Conservation (phyloP, 495 filamentous ascomycete species). For the Podospora anserina region DNA sequence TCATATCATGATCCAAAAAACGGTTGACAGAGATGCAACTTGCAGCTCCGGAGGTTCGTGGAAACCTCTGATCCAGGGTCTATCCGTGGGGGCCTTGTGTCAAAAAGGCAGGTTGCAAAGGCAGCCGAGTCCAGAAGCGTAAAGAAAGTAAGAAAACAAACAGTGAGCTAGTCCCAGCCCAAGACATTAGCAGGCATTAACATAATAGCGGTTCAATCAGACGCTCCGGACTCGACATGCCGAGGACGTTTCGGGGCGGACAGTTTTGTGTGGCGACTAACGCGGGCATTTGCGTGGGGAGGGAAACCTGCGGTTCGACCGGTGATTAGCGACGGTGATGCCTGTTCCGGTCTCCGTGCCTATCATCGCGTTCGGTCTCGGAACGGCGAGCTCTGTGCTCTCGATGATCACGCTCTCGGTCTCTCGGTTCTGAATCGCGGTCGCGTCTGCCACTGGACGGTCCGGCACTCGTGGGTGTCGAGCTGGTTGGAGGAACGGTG, state of each 20-base stretch:
- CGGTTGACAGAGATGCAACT: slow-evolving; percentile 41
- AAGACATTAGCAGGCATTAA: slow-evolving; percentile 30
- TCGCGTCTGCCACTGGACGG: slow-evolving; percentile 38
- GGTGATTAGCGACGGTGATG: slow-evolving; percentile 31
- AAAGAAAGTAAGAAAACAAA: slow-evolving; percentile 11
- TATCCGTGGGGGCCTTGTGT: slow-evolving; percentile 39
- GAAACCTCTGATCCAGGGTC: slow-evolving; percentile 39
- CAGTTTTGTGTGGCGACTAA: slow-evolving; percentile 1
- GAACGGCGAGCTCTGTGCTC: slow-evolving; percentile 12
- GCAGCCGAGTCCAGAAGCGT: slow-evolving; percentile 30
- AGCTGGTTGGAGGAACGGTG: slow-evolving; percentile 23
- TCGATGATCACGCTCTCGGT: slow-evolving; percentile 27
- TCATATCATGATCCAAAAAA: slow-evolving; percentile 15
- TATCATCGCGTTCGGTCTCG: slow-evolving; percentile 30
- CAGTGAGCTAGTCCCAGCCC: slow-evolving; percentile 25
- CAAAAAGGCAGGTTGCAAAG: slow-evolving; percentile 26
- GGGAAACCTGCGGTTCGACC: slow-evolving; percentile 13
- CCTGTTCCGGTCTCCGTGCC: slow-evolving; percentile 28
- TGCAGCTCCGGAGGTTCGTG: slow-evolving; percentile 40
- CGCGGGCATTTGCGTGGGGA: neutral
- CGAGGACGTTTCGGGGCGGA: neutral
- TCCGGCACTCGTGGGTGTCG: slow-evolving; percentile 28
- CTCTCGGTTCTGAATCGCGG: slow-evolving; percentile 41
- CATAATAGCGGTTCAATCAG: slow-evolving; percentile 18
- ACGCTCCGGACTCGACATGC: slow-evolving; percentile 10